Evolutionary conservation across 345 rosid genomes (phyloP).

Genomic region (Punica granatum): DNA sequence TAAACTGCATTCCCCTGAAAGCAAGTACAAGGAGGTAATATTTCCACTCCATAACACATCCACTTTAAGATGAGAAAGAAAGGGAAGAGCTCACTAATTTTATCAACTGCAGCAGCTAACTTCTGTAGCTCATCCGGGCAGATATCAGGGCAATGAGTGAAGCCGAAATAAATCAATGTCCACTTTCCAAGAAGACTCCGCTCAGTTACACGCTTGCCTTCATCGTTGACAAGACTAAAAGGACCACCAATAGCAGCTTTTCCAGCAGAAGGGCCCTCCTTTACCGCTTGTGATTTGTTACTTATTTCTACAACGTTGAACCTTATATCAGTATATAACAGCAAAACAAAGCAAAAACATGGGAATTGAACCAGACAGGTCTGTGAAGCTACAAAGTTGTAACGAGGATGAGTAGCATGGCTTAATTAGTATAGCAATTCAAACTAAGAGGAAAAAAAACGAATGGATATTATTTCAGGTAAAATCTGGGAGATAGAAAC

Average conservation of each 20-base stretch:
- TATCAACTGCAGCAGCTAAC: constrained; percentile 75
- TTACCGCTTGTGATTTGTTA: constrained; percentile 60
- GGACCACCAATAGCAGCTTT: constrained; percentile 97
- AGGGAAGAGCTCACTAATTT: constrained; percentile 59
- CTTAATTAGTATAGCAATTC: not conserved
- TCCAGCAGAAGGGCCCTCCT: constrained; percentile 91
- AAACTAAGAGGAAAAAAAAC: not conserved
- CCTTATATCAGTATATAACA: not conserved
- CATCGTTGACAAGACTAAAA: constrained; percentile 72
- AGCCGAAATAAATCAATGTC: constrained; percentile 87
- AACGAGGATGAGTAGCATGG: not conserved
- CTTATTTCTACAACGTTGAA: constrained; percentile 51
- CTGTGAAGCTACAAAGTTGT: not conserved
- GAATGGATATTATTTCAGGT: not conserved
- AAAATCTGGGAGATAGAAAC: not conserved
- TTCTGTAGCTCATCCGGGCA: constrained; percentile 93
- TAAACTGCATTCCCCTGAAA: too few relatives aligned
- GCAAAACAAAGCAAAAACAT: not conserved
- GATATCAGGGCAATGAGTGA: constrained; percentile 98
- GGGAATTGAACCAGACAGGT: not conserved
- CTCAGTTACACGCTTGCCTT: constrained; percentile 75
- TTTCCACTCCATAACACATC: not conserved
- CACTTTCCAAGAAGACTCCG: constrained; percentile 82
- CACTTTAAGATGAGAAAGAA: not conserved
- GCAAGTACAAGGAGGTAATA: not conserved